These are phyloP conservation scores for Phytopythium litorale DNA, from an alignment of 352 stramenopile species.

Conservation along the genomic window DNA sequence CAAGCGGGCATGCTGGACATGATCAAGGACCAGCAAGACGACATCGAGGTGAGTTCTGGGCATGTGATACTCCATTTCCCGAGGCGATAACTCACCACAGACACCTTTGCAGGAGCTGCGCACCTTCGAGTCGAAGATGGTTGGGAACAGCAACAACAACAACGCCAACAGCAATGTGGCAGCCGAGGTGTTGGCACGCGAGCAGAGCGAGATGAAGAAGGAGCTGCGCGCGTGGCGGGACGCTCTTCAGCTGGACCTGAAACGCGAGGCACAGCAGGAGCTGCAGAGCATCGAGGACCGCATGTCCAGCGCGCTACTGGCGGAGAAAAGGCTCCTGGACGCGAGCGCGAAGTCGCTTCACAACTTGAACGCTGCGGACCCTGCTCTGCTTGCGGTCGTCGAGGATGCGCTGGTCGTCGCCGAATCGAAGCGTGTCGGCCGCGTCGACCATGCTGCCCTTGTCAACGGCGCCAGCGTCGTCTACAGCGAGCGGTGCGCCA, in stretches of 20 bases:
- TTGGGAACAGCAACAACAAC: conserved; percentile 2
- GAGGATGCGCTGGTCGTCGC: conserved; percentile 27
- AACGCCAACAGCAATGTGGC: conserved; percentile 4
- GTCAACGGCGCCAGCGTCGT: conserved; percentile 64
- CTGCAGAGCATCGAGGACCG: conserved; percentile 54
- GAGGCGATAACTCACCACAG: not conserved
- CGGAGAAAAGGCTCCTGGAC: conserved; percentile 51
- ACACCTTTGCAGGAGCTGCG: not conserved
- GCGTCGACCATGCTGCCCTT: conserved; percentile 61
- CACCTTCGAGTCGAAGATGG: not conserved
- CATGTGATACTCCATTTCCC: not conserved
- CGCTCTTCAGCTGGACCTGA: conserved; percentile 30
- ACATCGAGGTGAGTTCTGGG: conserved; percentile 29
- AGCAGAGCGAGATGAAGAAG: conserved; percentile 18
- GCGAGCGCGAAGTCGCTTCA: conserved; percentile 49
- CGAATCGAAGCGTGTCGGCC: conserved; percentile 44
- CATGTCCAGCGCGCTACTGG: conserved; percentile 50
- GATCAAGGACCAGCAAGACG: conserved; percentile 34
- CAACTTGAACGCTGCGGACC: conserved; percentile 49
- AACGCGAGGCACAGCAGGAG: conserved; percentile 44
- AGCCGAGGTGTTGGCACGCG: not conserved
- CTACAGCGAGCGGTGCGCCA: conserved; percentile 42
- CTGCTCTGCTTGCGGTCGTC: conserved; percentile 54
- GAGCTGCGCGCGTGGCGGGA: conserved; percentile 31
- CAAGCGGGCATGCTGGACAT: conserved; percentile 22